Percentiles rank a stretch among this genome's conserved stretches.
phyloP scores from a whole-genome alignment of 805 yeast genomes.

The Ogataea thermomethanolica region DNA sequence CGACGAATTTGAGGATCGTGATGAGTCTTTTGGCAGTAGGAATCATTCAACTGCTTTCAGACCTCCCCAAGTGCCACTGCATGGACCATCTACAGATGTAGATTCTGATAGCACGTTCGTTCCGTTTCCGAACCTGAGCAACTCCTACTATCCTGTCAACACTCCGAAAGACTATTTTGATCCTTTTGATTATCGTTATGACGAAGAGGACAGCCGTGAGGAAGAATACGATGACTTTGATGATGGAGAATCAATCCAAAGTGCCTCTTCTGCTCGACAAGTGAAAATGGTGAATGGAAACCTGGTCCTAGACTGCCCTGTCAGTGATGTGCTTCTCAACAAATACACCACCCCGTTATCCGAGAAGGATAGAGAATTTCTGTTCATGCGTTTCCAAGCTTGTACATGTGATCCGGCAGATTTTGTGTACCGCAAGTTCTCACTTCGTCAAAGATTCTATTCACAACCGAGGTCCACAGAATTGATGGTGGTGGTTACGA shows the following conservation, averaged over 20 bases:
- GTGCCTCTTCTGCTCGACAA: constrained; percentile 31
- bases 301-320: constrained; percentile 84
- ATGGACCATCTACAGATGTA: constrained; percentile 13
- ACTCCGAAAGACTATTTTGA: constrained; percentile 28
- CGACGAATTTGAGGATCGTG: constrained; percentile 9
- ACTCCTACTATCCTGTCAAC: constrained; percentile 34
- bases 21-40: background rate
- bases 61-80: background rate
- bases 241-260: constrained; percentile 7
- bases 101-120: constrained; percentile 28
- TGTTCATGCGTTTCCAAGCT: constrained; percentile 89
- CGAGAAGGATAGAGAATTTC: constrained; percentile 56
- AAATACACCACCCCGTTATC: constrained; percentile 47
- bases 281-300: constrained; percentile 69
- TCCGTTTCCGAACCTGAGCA: constrained; percentile 33
- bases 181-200: constrained; percentile 29
- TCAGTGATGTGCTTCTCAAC: constrained; percentile 59
- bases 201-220: constrained; percentile 22
- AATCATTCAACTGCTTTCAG: background rate
- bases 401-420: constrained; percentile 88
- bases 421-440: constrained; percentile 58
- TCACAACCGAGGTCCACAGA: constrained; percentile 79
- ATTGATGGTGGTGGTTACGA: constrained; percentile 77
- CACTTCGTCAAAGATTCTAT: constrained; percentile 80
- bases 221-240: constrained; percentile 12